phyloP scores from a whole-genome alignment of 306 rosid genomes.

The Cucumis cinereus region DNA sequence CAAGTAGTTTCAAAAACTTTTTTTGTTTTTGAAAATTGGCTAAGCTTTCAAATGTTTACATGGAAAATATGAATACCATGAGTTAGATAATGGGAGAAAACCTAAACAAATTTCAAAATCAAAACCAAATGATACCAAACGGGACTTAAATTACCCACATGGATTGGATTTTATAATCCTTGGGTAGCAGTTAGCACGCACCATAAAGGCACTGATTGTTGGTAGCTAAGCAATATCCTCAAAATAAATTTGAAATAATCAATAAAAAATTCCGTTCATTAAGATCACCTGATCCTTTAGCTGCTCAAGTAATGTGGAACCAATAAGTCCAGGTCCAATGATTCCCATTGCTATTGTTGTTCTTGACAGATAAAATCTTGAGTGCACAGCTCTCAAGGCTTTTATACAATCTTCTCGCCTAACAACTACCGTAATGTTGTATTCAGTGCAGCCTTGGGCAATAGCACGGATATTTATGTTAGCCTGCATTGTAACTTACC shows the following conservation, averaged over 20 bases:
- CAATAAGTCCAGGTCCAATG: conserved; percentile 94
- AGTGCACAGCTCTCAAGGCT: conserved; percentile 93
- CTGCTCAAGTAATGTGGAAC: conserved; percentile 87
- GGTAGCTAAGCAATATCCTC: no score
- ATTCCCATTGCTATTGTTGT: conserved; percentile 96
- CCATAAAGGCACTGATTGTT: background rate
- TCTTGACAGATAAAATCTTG: conserved; percentile 87
- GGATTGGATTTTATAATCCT: background rate
- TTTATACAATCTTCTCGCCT: conserved; percentile 90
- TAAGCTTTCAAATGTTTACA: no score
- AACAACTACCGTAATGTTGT: conserved; percentile 79
- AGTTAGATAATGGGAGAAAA: no score
- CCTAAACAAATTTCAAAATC: no score
- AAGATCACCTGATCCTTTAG: conserved; percentile 86
- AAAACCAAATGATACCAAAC: no score
- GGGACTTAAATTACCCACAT: background rate
- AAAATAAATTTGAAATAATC: background rate
- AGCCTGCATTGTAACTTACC: conserved; percentile 49
- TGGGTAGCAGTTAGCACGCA: background rate
- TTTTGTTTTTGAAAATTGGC: no score
- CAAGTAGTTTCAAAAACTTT: no score
- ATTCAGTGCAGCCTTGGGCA: conserved; percentile 98
- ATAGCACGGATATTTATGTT: conserved; percentile 92
- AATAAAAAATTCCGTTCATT: background rate
- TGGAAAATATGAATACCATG: no score